Percentiles rank a stretch among this genome's conserved stretches.
Evolutionary conservation across 1,284 basidiomycete species (phyloP).

Genomic region (Boletus sp.): DNA sequence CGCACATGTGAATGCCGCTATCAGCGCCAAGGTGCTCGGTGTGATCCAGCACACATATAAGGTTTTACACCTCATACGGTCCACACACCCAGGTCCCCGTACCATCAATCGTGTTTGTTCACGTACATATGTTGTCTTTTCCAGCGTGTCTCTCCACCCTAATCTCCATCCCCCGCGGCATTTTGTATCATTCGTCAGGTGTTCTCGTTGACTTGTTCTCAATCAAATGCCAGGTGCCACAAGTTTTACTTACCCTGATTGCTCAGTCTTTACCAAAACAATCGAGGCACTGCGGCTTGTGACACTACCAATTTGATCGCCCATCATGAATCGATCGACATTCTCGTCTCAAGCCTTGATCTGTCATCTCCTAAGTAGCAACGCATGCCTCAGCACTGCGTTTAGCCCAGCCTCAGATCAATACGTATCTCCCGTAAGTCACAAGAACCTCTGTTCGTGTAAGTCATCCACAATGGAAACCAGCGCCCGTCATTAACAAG

Average conservation of each 20-base stretch:
- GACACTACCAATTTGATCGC: constrained; percentile 28
- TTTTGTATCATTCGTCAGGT: constrained; percentile 20
- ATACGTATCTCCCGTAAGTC: constrained; percentile 1
- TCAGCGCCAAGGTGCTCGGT: constrained; percentile 25
- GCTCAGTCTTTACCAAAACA: constrained; percentile 12
- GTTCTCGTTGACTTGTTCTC: constrained; percentile 14
- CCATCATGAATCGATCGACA: constrained; percentile 29
- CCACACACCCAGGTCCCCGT: constrained; percentile 34
- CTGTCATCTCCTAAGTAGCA: constrained; percentile 21
- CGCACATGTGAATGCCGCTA: constrained; percentile 35
- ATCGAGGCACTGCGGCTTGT: constrained; percentile 24
- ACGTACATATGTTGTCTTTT: constrained; percentile 34
- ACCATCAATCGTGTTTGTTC: constrained; percentile 31
- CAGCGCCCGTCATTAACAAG: constrained; percentile 5
- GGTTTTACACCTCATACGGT: constrained; percentile 35
- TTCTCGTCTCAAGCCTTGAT: constrained; percentile 20
- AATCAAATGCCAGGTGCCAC: constrained; percentile 17
- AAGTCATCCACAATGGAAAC: constrained; percentile 10
- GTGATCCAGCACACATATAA: constrained; percentile 32
- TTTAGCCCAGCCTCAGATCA: constrained; percentile 6
- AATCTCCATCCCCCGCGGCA: constrained; percentile 32
- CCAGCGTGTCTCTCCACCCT: constrained; percentile 33
- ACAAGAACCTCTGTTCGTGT: constrained; percentile 6
- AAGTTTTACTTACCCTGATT: constrained; percentile 7
- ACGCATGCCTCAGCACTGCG: constrained; percentile 24